phyloP scores from a whole-genome alignment of 106 monocot genomes.

The Narthecium ossifragum region DNA sequence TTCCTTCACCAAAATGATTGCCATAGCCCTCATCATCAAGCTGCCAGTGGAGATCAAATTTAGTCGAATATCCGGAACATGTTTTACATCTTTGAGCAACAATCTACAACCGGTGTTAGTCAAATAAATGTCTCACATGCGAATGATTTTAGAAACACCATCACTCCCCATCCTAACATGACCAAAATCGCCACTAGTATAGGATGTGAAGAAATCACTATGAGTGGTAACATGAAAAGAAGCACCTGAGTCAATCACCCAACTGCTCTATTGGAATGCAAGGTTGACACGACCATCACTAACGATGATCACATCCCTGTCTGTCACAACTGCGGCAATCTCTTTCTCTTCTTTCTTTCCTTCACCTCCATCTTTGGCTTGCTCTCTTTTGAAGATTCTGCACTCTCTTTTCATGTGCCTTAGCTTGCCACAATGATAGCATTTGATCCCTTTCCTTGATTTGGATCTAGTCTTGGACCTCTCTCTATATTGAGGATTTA shows the following conservation, averaged over 20 bases:
- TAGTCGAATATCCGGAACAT: neutral
- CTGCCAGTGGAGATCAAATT: constrained; percentile 3
- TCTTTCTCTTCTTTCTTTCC: neutral
- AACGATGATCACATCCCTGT: neutral
- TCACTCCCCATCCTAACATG: neutral
- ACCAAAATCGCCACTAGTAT: neutral
- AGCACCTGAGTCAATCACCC: constrained; percentile 1
- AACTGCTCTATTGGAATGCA: neutral
- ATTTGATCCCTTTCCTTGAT: neutral
- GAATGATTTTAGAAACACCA: neutral
- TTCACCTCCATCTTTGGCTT: neutral
- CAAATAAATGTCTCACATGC: neutral
- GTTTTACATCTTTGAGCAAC: neutral
- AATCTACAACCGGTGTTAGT: constrained; percentile 4
- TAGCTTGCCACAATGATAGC: neutral
- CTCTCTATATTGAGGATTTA: too few species aligned
- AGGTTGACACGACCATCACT: constrained; percentile 2
- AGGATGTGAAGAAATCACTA: constrained; percentile 4
- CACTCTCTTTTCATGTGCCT: constrained; percentile 3
- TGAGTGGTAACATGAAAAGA: constrained; percentile 1
- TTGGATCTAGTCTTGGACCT: neutral
- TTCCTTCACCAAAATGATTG: neutral
- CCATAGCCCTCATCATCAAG: constrained; percentile 5
- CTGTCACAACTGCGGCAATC: neutral
- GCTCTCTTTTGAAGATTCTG: neutral